Percentiles rank a stretch among this genome's conserved stretches.
Conservation (phyloP, 2,329 filamentous ascomycete species). For the Biscogniauxia mediterranea region DNA sequence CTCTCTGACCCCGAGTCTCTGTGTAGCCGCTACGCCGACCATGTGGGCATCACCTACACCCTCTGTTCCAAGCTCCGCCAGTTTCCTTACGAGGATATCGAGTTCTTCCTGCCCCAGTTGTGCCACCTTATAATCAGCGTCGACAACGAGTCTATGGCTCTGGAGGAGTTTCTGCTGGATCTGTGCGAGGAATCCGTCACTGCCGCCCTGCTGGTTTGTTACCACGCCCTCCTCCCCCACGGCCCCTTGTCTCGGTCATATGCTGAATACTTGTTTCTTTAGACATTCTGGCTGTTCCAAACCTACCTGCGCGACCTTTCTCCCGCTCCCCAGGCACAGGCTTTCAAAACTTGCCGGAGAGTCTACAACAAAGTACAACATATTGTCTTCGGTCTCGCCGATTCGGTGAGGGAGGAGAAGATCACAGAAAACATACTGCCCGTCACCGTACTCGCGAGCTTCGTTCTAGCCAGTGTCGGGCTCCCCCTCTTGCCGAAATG, state of each 20-base stretch:
- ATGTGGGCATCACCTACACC: constrained; percentile 87
- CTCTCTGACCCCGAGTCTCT: constrained; percentile 10
- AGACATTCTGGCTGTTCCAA: constrained; percentile 92
- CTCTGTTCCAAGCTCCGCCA: constrained; percentile 85
- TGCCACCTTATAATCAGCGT: constrained; percentile 86
- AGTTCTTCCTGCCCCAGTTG: constrained; percentile 86
- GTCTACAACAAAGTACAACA: constrained; percentile 88
- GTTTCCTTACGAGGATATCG: constrained; percentile 87
- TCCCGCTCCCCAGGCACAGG: constrained; percentile 69
- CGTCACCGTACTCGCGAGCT: constrained; percentile 76
- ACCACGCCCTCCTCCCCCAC: constrained; percentile 8
- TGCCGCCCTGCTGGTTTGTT: constrained; percentile 72
- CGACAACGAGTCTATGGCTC: constrained; percentile 87
- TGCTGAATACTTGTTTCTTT: constrained; percentile 22
- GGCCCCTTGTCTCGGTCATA: constrained; percentile 14
- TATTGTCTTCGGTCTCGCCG: constrained; percentile 77
- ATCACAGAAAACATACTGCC: constrained; percentile 81
- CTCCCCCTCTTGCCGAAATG: constrained; percentile 73
- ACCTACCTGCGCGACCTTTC: constrained; percentile 82
- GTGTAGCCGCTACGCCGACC: constrained; percentile 77
- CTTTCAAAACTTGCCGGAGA: constrained; percentile 78
- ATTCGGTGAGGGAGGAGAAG: constrained; percentile 66
- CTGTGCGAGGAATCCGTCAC: constrained; percentile 86
- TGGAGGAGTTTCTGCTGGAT: constrained; percentile 85
- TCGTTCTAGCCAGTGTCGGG: constrained; percentile 74